Base-by-base conservation (phyloP, 306 rosid genomes). In the Quercus suber region DNA sequence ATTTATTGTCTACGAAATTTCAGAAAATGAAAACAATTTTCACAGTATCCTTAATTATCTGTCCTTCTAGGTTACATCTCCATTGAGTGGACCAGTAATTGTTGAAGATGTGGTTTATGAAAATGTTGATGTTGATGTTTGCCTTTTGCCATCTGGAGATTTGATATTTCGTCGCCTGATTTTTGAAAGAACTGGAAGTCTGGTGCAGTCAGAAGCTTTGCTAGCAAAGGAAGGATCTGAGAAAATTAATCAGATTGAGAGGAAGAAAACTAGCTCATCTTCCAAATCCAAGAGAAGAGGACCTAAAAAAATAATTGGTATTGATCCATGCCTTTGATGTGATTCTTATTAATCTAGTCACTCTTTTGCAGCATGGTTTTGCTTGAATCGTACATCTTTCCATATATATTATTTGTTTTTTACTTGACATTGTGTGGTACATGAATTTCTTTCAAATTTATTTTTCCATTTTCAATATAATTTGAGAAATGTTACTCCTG, bases 131-230 rank as follows among this genome's bases (percentile, higher is more conserved):
- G 75, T 65, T 28, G 90, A 91, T 78, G 85, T 87, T 80, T 72
- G 76, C 83, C 80, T 88, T 84, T 83, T 88, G 52, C 92, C 92
- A 60, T 88, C 95, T 78, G 80, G 82, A 77, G 93, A 89, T 37
- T 83, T 92, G 86, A 80, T 84, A 78, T 94, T 92, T 76, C 97
- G 99, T 14, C 97, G 99, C 67, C 97, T 94, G 61, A 83, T 94
- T 68, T 94, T 94, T 63, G 92, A 92, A 87, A 88, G 99, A 85
- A 91, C 97, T 76, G 91, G 84, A 69, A 88, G 88, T 82, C 86
- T 94, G 72, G 99, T 94, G 82, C 99, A 94, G 90, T 94, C 99
- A 67, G 99, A 94, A 89, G 97, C 93, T 87, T 71, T 94, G 77
- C 81, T 94, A 55, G 87, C 51, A 51, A 88, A 64, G 73, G 90